Base-by-base conservation (phyloP, 192 early-diverging fungal species). In the Cetraspora pellucida region DNA sequence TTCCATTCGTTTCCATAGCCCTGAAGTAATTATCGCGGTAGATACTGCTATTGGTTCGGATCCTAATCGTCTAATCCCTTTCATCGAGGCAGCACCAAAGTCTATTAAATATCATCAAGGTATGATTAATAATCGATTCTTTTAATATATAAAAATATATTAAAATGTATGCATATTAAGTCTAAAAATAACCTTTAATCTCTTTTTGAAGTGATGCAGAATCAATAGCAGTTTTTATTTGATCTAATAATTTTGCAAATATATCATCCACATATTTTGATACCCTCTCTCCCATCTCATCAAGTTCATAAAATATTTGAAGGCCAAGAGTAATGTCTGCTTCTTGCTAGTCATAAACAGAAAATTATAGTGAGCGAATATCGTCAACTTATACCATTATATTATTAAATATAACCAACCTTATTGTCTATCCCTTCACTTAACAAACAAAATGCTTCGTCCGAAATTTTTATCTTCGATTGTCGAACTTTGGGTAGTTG, bases 1-100 rank as follows among this genome's bases (percentile, higher is more conserved):
- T 47, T 89, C 87, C 82, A 89, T 86, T 14, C 85, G 75, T 68
- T 79, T 81, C 87, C 87, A 89, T 10, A 89, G 57, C 31, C 83
- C 79, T 19, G 82, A 78, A 1, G 85, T 79, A 85, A 82, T 86
- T 21, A 83, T 44, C 16, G 77, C 66, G 17, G 82, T 78, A 10
- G 81, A 84, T 47, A 84, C 84, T 23, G 84, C 72, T 17, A 77
- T 77, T 8, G 87, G 87, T 47, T 89, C 87, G 25, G 82, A 82
- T 50, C 85, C 86, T 45, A 85, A 77, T n/a, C 87, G 70, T 25
- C 87, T 77, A 45, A 85, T 80, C 16, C 81, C 79, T 46, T 81
- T 61, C 11, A 66, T 57, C 27, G n/a, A 55, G 60, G 43, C 58
- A 58, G 58, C 69, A 43, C 80, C 82, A 19, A 75, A 78, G 63